These are phyloP conservation scores for Didymella exigua DNA, from an alignment of 2,329 filamentous ascomycete species.

Conservation along the genomic window DNA sequence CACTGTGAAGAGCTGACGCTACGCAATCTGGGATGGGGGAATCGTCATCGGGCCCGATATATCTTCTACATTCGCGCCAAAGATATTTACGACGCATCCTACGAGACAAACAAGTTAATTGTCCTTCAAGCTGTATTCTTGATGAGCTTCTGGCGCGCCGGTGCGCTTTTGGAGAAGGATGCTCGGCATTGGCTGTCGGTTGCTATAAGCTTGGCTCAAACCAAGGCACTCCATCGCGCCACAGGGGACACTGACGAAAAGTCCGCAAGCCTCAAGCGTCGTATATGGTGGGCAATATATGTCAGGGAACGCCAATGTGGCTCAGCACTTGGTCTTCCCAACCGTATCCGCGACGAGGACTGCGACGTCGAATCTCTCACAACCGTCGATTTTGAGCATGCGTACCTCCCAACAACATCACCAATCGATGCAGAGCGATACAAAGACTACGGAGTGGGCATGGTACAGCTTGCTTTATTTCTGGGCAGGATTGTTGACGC, in stretches of 20 bases:
- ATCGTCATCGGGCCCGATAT: conserved; percentile 58
- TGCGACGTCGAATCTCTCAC: conserved; percentile 53
- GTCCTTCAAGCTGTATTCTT: conserved; percentile 60
- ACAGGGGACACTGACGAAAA: conserved; percentile 29
- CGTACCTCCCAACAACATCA: conserved; percentile 32
- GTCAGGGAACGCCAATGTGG: conserved; percentile 57
- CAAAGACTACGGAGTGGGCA: conserved; percentile 46
- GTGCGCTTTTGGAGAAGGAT: conserved; percentile 49
- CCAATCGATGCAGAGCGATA: conserved; percentile 40
- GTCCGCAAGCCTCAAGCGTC: conserved; percentile 51
- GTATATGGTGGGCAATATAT: conserved; percentile 63
- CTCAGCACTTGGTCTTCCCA: conserved; percentile 54
- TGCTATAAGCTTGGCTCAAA: conserved; percentile 60
- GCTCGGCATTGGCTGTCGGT: conserved; percentile 50
- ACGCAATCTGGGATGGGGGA: conserved; percentile 53
- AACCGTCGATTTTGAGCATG: conserved; percentile 46
- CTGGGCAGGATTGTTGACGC: conserved; percentile 49
- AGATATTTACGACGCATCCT: conserved; percentile 60
- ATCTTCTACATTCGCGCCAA: conserved; percentile 58
- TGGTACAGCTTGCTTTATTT: conserved; percentile 48
- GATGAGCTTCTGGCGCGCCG: conserved; percentile 62
- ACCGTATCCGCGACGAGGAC: conserved; percentile 57
- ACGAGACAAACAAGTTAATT: conserved; percentile 57
- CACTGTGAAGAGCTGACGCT: conserved; percentile 58
- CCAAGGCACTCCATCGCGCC: conserved; percentile 53